A percentile compares a stretch with the other conserved stretches of the same genome.
phyloP scores from a whole-genome alignment of 2,329 filamentous ascomycete species.

The Cucurbitaria berberidis region DNA sequence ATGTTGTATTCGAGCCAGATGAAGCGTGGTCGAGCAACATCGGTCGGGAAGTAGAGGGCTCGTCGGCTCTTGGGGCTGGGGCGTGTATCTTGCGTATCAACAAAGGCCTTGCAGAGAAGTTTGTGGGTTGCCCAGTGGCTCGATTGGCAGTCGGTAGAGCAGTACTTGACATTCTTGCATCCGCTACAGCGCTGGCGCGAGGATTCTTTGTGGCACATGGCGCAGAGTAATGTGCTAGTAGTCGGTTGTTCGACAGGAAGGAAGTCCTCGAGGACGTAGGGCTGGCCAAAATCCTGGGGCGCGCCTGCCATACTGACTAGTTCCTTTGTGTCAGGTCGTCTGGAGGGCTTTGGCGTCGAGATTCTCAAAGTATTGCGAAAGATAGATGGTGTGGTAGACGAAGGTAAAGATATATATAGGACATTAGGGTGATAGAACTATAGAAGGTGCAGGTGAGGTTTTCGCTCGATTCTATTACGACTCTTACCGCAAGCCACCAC shows the following conservation, averaged over 20 bases:
- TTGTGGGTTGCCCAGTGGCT: conserved; percentile 16
- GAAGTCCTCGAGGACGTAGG: conserved; percentile 15
- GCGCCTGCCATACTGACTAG: neutral
- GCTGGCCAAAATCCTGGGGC: conserved; percentile 14
- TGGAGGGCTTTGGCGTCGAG: too few relatives aligned
- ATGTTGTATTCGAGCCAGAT: conserved; percentile 4
- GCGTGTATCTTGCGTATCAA: neutral
- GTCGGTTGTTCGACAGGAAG: neutral
- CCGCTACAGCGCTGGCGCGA: conserved; percentile 9
- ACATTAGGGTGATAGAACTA: too few relatives aligned
- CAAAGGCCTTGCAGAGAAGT: conserved; percentile 9
- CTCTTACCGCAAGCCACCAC: neutral
- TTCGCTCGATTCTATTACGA: neutral
- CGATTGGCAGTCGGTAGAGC: conserved; percentile 14
- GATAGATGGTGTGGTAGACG: too few relatives aligned
- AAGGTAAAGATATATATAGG: too few relatives aligned
- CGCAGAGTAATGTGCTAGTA: conserved; percentile 6
- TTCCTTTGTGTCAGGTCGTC: too few relatives aligned
- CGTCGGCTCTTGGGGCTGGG: neutral
- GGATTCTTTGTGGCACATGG: conserved; percentile 7
- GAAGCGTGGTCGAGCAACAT: conserved; percentile 1
- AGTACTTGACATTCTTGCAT: conserved; percentile 20
- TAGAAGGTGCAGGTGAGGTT: too few relatives aligned
- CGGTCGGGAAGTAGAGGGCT: conserved; percentile 7
- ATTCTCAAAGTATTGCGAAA: too few relatives aligned